These are phyloP conservation scores for Thymus mandschuricus DNA, from an alignment of 257 asterid genomes.

Conservation along the genomic window DNA sequence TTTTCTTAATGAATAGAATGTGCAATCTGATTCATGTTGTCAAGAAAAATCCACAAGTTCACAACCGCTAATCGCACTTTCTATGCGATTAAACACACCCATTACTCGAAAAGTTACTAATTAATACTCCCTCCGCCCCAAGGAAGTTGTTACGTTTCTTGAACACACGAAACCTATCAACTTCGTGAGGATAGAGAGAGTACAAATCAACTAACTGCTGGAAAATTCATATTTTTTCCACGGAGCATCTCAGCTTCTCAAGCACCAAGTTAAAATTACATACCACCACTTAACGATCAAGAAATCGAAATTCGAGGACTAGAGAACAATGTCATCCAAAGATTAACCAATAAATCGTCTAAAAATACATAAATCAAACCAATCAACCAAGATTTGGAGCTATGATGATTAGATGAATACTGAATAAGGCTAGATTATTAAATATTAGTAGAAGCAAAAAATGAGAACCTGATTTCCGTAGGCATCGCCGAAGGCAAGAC, in stretches of 20 bases:
- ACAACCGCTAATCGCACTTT: neutral
- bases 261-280: neutral
- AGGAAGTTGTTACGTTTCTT: too few species aligned
- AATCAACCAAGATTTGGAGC: neutral
- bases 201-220: neutral
- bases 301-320: neutral
- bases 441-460: constrained; percentile 5
- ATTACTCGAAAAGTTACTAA: neutral
- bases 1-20: neutral
- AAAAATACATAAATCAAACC: neutral
- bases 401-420: neutral
- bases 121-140: too few species aligned
- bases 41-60: neutral
- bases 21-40: neutral
- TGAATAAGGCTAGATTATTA: neutral
- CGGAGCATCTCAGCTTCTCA: neutral
- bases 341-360: neutral
- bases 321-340: neutral
- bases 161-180: too few species aligned
- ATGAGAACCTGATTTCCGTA: constrained; percentile 85
- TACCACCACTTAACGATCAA: neutral
- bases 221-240: neutral
- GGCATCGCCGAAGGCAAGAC: constrained; percentile 95
- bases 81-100: neutral
- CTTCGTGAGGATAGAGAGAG: neutral